Base-by-base conservation (phyloP, 2,329 filamentous ascomycete species). In the Botrytis byssoidea region DNA sequence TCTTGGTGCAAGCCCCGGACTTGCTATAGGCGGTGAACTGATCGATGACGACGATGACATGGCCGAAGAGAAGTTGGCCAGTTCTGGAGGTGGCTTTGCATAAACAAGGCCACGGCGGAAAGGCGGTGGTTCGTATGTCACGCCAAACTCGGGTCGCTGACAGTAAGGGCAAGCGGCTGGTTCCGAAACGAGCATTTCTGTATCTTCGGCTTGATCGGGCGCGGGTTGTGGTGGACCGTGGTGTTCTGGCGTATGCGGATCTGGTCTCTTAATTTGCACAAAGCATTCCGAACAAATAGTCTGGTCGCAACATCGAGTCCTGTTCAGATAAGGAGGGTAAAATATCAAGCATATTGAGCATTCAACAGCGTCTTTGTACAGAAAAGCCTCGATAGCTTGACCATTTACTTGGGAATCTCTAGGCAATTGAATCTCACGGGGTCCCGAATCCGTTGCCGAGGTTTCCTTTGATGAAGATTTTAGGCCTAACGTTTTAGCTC, bases 201-300 rank as follows among this genome's bases (percentile, higher is more conserved):
- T 85, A n/a, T 82, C 78, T 22, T 78, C 78, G 12, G 77, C 67
- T 32, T 40, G 25, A 61, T 76, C 66, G 48, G 77, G 68, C n/a
- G 75, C 71, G 63, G 78, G 74, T 61, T 79, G 76, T 14, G 77
- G 75, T 22, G 78, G 75, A 51, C 80, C 78, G 59, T 79, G 77
- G 59, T 80, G 85, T 59, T 97, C 93, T 1, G 94, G 93, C 57
- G 94, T 90, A 81, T 98, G 93, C 16, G 94, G 95, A 77, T 99
- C 95, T 6, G 94, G 91, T 60, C 96, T 90, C 82, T 98, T 98
- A 81, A 99, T 99, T 82, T 99, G 96, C 6, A 99, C 96, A 80
- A 99, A 99, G 82, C 96, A 99, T 84, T 99, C 96, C 60, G 95
- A 98, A 83, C 96, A 99, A 76, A 99, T 98, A 9, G 93, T 88